phyloP scores from a whole-genome alignment of 2,329 filamentous ascomycete genomes.

The Acephala macrosclerotiorum region DNA sequence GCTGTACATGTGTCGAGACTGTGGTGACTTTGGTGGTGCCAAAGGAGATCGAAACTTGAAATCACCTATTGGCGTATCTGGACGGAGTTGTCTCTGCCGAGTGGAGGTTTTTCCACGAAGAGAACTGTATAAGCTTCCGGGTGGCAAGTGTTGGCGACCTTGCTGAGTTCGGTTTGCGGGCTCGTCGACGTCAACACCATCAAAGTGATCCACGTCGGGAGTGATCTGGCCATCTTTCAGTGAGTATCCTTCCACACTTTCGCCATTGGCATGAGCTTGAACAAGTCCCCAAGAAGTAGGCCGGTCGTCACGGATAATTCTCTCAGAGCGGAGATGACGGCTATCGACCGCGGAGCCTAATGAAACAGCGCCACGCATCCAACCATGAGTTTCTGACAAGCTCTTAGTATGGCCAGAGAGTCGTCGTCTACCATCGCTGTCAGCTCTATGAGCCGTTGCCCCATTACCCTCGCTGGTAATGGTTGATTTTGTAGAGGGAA shows the following conservation, averaged over 20 bases:
- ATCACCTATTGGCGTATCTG: constrained; percentile 15
- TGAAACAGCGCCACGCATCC: background rate
- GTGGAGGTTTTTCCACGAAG: constrained; percentile 34
- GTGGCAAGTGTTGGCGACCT: constrained; percentile 15
- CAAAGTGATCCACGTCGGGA: background rate
- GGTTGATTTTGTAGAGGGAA: constrained; percentile 6
- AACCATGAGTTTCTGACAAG: background rate
- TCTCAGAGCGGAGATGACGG: too few species aligned
- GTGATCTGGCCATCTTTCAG: background rate
- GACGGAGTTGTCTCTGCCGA: constrained; percentile 24
- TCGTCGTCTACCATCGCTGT: background rate
- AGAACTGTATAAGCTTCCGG: constrained; percentile 20
- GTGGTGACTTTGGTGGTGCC: constrained; percentile 38
- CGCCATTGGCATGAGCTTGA: background rate
- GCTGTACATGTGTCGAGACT: constrained; percentile 40
- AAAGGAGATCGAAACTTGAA: constrained; percentile 41
- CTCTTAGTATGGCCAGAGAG: background rate
- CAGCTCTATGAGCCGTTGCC: background rate
- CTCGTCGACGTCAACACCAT: background rate
- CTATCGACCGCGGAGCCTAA: background rate
- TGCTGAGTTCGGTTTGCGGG: constrained; percentile 21
- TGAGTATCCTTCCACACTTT: background rate
- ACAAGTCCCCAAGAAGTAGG: background rate
- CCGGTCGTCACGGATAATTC: background rate
- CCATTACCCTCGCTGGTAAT: background rate